Evolutionary conservation across 139 green algal genomes (phyloP).

Genomic region (Dunaliella primolecta): DNA sequence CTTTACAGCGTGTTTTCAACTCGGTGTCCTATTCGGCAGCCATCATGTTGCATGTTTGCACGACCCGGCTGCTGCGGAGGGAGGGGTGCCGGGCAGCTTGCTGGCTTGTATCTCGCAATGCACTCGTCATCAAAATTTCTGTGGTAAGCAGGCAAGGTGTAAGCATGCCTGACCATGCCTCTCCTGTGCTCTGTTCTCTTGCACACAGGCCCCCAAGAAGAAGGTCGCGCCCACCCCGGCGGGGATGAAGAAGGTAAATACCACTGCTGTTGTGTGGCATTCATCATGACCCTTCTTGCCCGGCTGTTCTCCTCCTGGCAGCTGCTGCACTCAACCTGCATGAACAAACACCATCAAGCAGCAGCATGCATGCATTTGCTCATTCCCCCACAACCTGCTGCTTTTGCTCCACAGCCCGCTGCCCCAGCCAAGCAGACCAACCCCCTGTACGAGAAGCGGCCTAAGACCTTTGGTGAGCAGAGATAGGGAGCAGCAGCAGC

Average conservation of each 20-base stretch:
- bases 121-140: background rate
- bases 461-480: conserved; percentile 85
- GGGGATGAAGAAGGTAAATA: conserved; percentile 63
- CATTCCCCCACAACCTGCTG: background rate
- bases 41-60: background rate
- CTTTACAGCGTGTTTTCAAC: too few relatives aligned
- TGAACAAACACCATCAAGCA: background rate
- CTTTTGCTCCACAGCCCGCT: conserved; percentile 44
- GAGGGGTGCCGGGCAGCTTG: too few relatives aligned
- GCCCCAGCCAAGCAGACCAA: conserved; percentile 75
- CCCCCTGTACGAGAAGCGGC: conserved; percentile 93
- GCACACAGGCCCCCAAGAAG: conserved; percentile 68
- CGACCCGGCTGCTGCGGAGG: background rate
- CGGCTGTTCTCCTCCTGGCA: background rate
- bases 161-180: background rate
- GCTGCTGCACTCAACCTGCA: too few relatives aligned
- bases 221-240: conserved; percentile 70
- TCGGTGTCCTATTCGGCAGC: background rate
- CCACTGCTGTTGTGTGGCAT: background rate
- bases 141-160: background rate
- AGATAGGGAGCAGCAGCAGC: background rate
- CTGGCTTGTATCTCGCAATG: too few relatives aligned
- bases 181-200: background rate
- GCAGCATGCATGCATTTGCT: too few relatives aligned
- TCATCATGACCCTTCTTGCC: background rate